A percentile compares a stretch with the other conserved stretches of the same genome.
These are phyloP conservation scores for Trypanosoma mega DNA, from an alignment of 208 protist genomes.

Conservation along the genomic window DNA sequence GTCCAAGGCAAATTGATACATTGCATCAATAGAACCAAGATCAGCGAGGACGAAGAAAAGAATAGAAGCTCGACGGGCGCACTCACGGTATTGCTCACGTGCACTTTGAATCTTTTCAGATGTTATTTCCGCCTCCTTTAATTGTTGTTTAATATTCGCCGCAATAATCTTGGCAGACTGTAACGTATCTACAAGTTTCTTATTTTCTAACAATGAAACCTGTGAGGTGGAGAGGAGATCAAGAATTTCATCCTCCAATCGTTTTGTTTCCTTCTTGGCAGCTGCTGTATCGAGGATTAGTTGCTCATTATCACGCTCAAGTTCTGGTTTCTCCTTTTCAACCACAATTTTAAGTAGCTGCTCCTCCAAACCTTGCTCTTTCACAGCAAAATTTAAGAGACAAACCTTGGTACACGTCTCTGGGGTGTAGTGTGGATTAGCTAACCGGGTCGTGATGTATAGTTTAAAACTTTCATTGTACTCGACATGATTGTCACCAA, in stretches of 20 bases:
- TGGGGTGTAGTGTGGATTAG: conserved; percentile 97
- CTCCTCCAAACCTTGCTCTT: conserved; percentile 97
- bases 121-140: conserved; percentile 93
- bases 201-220: conserved; percentile 97
- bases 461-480: conserved; percentile 97
- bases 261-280: conserved; percentile 94
- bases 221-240: conserved; percentile 90
- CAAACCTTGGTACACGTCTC: conserved; percentile 98
- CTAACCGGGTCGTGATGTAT: conserved; percentile 97
- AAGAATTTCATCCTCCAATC: conserved; percentile 98
- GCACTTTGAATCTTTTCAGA: conserved; percentile 96
- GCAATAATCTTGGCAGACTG: conserved; percentile 97
- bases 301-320: conserved; percentile 98
- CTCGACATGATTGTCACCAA: conserved; percentile 98
- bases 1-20: conserved; percentile 99
- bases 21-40: conserved; percentile 96
- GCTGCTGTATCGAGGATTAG: conserved; percentile 94
- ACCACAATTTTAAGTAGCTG: conserved; percentile 98
- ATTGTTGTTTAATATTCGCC: conserved; percentile 93
- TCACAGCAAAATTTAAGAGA: conserved; percentile 98
- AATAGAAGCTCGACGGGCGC: conserved; percentile 94
- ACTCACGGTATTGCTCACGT: conserved; percentile 96
- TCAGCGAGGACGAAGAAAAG: conserved; percentile 98
- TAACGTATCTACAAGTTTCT: conserved; percentile 96
- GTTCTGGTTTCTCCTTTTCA: conserved; percentile 95